These are phyloP conservation scores for Amborella trichopoda DNA, from an alignment of 164 flowering plant species.

Conservation along the genomic window DNA sequence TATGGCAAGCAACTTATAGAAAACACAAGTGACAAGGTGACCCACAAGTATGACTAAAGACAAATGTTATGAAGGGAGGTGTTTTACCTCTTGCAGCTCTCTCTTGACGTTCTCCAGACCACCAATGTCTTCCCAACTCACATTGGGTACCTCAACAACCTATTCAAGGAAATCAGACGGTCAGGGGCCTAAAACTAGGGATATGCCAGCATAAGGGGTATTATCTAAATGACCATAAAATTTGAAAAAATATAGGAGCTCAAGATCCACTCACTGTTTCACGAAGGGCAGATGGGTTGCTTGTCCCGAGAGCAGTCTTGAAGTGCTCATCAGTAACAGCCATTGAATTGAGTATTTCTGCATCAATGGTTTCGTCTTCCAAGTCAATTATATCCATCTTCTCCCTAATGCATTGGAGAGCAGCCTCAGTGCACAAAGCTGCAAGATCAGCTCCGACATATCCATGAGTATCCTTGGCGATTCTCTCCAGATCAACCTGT, in stretches of 20 bases:
- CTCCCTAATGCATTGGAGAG: conserved; percentile 83
- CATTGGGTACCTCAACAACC: conserved; percentile 91
- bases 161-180: conserved; percentile 12
- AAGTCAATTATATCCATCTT: conserved; percentile 85
- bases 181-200: neutral
- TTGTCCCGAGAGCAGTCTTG: conserved; percentile 73
- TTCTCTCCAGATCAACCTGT: conserved; percentile 73
- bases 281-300: conserved; percentile 84
- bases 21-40: neutral
- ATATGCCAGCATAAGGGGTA: neutral
- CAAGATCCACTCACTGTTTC: conserved; percentile 14
- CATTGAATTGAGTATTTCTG: conserved; percentile 80
- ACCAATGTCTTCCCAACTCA: conserved; percentile 74
- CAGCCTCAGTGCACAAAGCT: conserved; percentile 79
- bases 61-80: neutral
- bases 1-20: neutral
- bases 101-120: conserved; percentile 86
- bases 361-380: conserved; percentile 80
- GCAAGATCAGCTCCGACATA: conserved; percentile 87
- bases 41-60: neutral
- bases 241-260: neutral
- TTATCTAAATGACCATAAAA: neutral
- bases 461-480: conserved; percentile 71
- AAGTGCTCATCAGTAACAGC: conserved; percentile 79
- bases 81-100: conserved; percentile 78